Conservation (phyloP, 2,329 filamentous ascomycete genomes). For the Coniochaeta ligniaria region DNA sequence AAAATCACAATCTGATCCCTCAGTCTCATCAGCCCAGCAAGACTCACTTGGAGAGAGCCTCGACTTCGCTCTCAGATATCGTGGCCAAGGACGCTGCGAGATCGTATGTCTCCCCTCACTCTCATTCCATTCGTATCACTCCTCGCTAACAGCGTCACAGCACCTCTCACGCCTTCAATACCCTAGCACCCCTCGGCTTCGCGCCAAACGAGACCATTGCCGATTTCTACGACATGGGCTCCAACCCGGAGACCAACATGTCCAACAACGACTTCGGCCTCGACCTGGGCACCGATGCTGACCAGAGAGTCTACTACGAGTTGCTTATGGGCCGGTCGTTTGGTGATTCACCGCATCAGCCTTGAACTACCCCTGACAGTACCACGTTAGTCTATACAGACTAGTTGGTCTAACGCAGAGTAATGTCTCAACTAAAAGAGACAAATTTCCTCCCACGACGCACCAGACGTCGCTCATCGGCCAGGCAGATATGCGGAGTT, state of each 20-base stretch:
- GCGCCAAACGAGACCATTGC: slow-evolving; percentile 27
- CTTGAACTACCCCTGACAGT: not conserved
- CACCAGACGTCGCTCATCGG: not conserved
- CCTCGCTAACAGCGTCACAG: slow-evolving; percentile 11
- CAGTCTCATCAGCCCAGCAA: not conserved
- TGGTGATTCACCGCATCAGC: not conserved
- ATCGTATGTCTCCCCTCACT: slow-evolving; percentile 16
- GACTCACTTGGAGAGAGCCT: slow-evolving; percentile 6
- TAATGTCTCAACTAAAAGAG: not conserved
- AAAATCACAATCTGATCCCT: not conserved
- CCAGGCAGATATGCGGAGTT: not conserved
- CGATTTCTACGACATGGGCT: slow-evolving; percentile 28
- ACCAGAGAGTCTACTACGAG: slow-evolving; percentile 29
- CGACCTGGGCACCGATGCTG: slow-evolving; percentile 22
- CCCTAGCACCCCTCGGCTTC: slow-evolving; percentile 27
- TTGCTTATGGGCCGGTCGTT: slow-evolving; percentile 24
- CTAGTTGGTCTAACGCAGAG: not conserved
- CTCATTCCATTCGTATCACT: not conserved
- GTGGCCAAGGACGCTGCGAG: slow-evolving; percentile 26
- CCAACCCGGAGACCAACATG: slow-evolving; percentile 23
- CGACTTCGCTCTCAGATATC: slow-evolving; percentile 24
- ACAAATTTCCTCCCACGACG: not conserved
- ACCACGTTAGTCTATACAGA: not conserved
- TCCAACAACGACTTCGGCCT: slow-evolving; percentile 14
- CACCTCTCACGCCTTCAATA: slow-evolving; percentile 23